Percentiles rank a stretch among this genome's conserved stretches.
Evolutionary conservation across 257 asterid genomes (phyloP).

Genomic region (Voacanga thouarsii): DNA sequence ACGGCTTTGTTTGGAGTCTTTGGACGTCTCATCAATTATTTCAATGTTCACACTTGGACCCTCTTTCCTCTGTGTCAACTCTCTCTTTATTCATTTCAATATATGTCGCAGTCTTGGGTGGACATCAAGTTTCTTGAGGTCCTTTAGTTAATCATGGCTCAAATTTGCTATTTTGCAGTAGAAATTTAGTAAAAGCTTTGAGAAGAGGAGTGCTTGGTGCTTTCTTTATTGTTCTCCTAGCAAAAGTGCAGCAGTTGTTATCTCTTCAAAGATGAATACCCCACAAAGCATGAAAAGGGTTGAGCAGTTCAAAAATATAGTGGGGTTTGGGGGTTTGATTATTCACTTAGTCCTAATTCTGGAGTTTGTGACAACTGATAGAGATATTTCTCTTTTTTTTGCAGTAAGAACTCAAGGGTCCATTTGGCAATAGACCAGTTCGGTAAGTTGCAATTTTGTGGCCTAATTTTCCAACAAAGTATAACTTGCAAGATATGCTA

Average conservation of each 20-base stretch:
- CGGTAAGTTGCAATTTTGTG: not conserved
- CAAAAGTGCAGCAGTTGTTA: not conserved
- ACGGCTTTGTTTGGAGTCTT: not conserved
- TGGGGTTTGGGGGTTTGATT: not conserved
- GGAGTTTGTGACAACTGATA: not conserved
- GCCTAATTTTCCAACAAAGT: not conserved
- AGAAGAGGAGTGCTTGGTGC: not conserved
- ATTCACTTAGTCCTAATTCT: not conserved
- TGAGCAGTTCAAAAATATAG: not conserved
- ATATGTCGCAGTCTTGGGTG: constrained; percentile 10
- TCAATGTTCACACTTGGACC: not conserved
- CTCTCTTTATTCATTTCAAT: not conserved
- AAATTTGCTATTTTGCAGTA: no score
- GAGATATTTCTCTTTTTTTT: not conserved
- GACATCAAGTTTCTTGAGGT: not conserved
- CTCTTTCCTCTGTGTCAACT: not conserved
- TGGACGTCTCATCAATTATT: not conserved
- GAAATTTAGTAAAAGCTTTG: not conserved
- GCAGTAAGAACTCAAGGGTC: not conserved
- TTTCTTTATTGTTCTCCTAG: not conserved
- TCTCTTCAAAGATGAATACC: not conserved
- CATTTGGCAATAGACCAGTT: not conserved
- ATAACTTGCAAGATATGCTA: not conserved
- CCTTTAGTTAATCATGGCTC: not conserved
- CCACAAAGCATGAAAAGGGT: not conserved